A percentile compares a stretch with the other conserved stretches of the same genome.
These are phyloP conservation scores for Trichoderma sp. DNA, from an alignment of 2,329 filamentous ascomycete genomes.

Conservation along the genomic window DNA sequence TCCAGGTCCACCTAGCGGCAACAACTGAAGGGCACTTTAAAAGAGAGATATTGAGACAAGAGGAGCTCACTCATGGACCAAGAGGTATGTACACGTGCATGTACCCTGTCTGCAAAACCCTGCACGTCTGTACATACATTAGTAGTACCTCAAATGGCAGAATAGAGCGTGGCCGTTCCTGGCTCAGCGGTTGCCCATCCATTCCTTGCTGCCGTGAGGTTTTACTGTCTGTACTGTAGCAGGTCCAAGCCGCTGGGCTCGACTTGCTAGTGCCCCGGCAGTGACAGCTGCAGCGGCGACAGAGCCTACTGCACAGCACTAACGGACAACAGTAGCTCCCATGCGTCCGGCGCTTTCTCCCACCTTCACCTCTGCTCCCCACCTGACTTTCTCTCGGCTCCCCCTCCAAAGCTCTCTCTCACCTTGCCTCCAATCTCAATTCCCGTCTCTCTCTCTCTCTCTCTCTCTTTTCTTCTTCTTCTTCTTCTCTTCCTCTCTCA, in stretches of 20 bases:
- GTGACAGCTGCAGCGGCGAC: slow-evolving; percentile 5
- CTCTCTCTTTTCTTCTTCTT: too few relatives aligned
- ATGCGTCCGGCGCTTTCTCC: slow-evolving; percentile 24
- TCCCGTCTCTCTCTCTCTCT: slow-evolving; percentile 18
- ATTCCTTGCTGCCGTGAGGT: neutral
- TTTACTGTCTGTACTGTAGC: slow-evolving; percentile 4
- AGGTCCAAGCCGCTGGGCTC: slow-evolving; percentile 11
- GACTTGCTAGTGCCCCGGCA: neutral
- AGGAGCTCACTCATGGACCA: neutral
- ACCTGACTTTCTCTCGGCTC: slow-evolving; percentile 19
- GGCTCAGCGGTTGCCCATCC: neutral
- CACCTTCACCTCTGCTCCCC: slow-evolving; percentile 16
- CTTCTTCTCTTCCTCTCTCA: slow-evolving; percentile 27
- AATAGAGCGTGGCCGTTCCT: slow-evolving; percentile 12
- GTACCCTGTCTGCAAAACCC: neutral
- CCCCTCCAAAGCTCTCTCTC: slow-evolving; percentile 22
- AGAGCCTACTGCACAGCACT: neutral
- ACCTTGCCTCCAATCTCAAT: slow-evolving; percentile 20
- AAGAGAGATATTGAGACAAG: too few relatives aligned
- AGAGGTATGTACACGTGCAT: too few relatives aligned
- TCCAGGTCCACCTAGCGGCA: neutral
- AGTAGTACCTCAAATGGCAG: too few relatives aligned
- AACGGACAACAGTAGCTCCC: too few relatives aligned
- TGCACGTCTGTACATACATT: neutral
- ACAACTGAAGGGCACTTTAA: neutral